Base-by-base conservation (phyloP, 305 asterid species). In the Coffea humblotiana region DNA sequence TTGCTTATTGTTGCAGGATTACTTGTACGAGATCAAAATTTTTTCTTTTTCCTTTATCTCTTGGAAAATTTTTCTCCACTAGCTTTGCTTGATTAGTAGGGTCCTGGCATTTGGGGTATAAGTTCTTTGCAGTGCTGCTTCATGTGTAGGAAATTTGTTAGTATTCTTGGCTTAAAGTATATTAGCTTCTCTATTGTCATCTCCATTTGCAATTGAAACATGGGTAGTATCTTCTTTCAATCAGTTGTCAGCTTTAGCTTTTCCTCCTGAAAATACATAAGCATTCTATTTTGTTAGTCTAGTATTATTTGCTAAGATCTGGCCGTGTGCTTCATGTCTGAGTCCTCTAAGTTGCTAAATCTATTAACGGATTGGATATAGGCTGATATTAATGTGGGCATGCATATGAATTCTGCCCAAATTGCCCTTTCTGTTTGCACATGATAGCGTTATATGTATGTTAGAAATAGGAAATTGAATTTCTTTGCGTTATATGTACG, bases 221-320 rank as follows among this genome's bases (percentile, higher is more conserved):
- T 90, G 87, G 91, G 92, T 86, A 87, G 93, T 86, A 85, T 71
- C 77, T 18, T 64, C 37, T 75, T 80, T 83, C 45, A 45, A 40
- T 79, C 82, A 73, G 45, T 70, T 32, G 45, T 67, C 35, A 27
- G n/a, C 83, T 77, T 72, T 40, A 69, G n/a, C 37, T 68, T 75
- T 75, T 56, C 54, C 61, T 43, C 56, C 71, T 78, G 71, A 48
- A 77, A 64, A 64, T 11, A n/a, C 43, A 67, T 61, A 45, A 43
- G 56, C 73, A 66, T 69, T 80, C 56, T 66, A 10, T 67, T 81
- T 84, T 60, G 60, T 27, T 45, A 48, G 40, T 79, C 8, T 85
- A 21, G 80, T 63, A 45, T 79, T 49, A 68, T 73, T 87, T 74
- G 65, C 79, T 77, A 70, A 88, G 90, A 86, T 90, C 87, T 87